These are phyloP conservation scores for Paramecium bursaria DNA, from an alignment of 73 alveolate genomes.

Conservation along the genomic window DNA sequence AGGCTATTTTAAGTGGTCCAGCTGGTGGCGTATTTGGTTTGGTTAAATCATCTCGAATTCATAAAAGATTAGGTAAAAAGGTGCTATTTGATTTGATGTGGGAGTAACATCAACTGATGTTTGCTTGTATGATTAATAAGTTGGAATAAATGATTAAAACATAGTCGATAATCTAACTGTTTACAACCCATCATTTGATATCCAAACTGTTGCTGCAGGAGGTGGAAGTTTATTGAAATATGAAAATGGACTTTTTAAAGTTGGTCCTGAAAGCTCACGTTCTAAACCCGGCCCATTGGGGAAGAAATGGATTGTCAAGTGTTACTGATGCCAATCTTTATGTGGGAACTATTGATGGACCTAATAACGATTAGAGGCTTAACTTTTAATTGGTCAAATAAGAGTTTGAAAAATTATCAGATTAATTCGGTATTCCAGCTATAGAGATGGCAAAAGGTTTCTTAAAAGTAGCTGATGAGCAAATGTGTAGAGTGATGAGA, in stretches of 20 bases:
- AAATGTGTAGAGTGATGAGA: conserved; percentile 93
- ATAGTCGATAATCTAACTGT: conserved; percentile 82
- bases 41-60: conserved; percentile 68
- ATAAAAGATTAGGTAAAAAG: conserved; percentile 43
- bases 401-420: conserved; percentile 70
- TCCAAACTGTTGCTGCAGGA: conserved; percentile 95
- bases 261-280: conserved; percentile 93
- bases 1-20: conserved; percentile 91
- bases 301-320: conserved; percentile 79
- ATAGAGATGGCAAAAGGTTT: conserved; percentile 83
- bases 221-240: conserved; percentile 90
- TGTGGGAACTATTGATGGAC: conserved; percentile 81
- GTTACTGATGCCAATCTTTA: conserved; percentile 89
- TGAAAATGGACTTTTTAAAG: conserved; percentile 83
- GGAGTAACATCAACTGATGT: conserved; percentile 98
- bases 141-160: conserved; percentile 69
- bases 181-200: conserved; percentile 88
- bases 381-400: conserved; percentile 67
- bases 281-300: conserved; percentile 95
- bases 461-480: conserved; percentile 91
- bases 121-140: conserved; percentile 63
- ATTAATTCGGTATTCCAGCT: conserved; percentile 56
- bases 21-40: conserved; percentile 95
- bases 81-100: conserved; percentile 94
- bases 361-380: conserved; percentile 74